Evolutionary conservation across 2,329 filamentous ascomycete genomes (phyloP), one percentile per base, ranked within the genome.

Genomic region (Coccinonectria pachysandricola): DNA sequence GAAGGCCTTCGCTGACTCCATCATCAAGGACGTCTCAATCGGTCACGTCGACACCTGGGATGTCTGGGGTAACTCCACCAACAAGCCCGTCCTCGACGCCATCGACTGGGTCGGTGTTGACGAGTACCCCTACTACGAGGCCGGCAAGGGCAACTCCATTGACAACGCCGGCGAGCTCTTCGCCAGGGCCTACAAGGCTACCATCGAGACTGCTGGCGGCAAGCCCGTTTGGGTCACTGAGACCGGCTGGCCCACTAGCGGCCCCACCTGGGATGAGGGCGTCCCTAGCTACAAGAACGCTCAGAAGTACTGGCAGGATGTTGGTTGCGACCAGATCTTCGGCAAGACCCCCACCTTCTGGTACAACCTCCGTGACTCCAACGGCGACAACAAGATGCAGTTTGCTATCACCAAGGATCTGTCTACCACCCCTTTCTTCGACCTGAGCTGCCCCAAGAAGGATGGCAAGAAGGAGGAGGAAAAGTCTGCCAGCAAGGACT

Each of bases 31-130:
- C 25, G 56, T 64, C 32, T 62, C 71, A 25, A 57, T 77, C 35
- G 74, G 75, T 14, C 76, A 80, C 51, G 75, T 79, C 39, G 76
- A 81, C 53, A 80, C 75, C 27, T 79, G 73, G 68, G 73, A 73
- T 22, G 64, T 62, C 23, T 76, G 71, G 70, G 60, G 66, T 23
- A 69, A 79, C 53, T 35, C 50, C 31, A 64, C 63, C 45, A 79
- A 77, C 59, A 63, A 63, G 42, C 53, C 57, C 28, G 73, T 80
- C 32, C 64, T 79, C 37, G 59, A 68, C 32, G 73, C 71, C 28
- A 61, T 69, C 34, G 76, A 81, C 58, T 79, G 69, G 52, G 49
- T 79, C 31, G 74, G 75, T 24, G 65, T 75, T 19, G 71, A 79
- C 39, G 71, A 71, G 45, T 79, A 77, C 50, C 73, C 75, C 15